A percentile compares a stretch with the other conserved stretches of the same genome.
These are phyloP conservation scores for Nannochloropsis gaditana DNA, from an alignment of 108 stramenopile species.

Conservation along the genomic window DNA sequence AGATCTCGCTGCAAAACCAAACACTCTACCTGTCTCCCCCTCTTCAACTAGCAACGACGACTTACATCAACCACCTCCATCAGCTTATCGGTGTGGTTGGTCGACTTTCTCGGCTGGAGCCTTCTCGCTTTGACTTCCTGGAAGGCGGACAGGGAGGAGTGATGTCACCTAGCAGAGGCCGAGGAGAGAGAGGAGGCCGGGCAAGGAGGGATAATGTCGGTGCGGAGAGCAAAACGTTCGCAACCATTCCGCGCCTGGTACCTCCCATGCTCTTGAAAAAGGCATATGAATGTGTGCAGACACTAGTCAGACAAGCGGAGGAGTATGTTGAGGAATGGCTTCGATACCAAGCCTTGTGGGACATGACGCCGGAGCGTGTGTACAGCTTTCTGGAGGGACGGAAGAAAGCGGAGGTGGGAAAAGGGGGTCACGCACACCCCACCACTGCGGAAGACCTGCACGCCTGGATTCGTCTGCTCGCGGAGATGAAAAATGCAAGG, in stretches of 20 bases:
- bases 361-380: conserved; percentile 63
- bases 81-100: not conserved
- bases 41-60: not conserved
- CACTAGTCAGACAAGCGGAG: conserved; percentile 61
- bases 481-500: conserved; percentile 73
- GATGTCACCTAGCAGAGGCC: too few species aligned
- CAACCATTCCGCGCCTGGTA: conserved; percentile 32
- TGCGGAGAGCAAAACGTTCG: not conserved
- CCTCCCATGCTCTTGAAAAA: conserved; percentile 49
- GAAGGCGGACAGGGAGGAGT: not conserved
- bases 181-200: not conserved
- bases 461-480: conserved; percentile 73
- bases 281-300: conserved; percentile 67
- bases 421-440: not conserved
- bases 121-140: not conserved
- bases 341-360: conserved; percentile 91
- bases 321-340: conserved; percentile 79
- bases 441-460: conserved; percentile 61
- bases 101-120: not conserved
- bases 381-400: not conserved
- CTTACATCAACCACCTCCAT: not conserved
- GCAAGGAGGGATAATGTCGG: not conserved
- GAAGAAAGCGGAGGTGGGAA: not conserved
- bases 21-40: not conserved
- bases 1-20: not conserved